Base-by-base conservation (phyloP, 2,329 filamentous ascomycete species). In the Stagonosporopsis rhizophila region DNA sequence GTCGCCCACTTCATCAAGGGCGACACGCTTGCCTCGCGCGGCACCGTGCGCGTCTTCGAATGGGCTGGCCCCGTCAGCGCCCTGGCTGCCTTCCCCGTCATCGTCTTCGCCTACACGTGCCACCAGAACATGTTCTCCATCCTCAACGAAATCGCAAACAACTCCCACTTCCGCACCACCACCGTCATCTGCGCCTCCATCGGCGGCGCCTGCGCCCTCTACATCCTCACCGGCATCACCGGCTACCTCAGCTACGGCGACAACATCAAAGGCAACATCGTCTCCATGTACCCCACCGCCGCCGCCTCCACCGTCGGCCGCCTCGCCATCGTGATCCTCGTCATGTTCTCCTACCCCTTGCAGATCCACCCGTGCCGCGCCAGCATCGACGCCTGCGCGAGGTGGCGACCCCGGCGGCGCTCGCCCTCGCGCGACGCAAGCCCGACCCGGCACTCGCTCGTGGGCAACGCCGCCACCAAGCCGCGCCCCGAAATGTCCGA, bases 61-160 rank as follows among this genome's bases (percentile, higher is more conserved):
- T 96, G 92, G 89, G 89, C 87, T 39, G 91, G 94, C 7, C 83
- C 91, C 3, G 82, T 96, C 9, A 85, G 89, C 32, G 88, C 90
- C 6, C 81, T 99, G 49, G 92, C 91, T 66, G 93, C 90, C 60
- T 86, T 99, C 62, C 95, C 95, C 0, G 92, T 99, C 49, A 93
- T 98, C 53, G 91, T 99, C 2, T 99, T 99, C 81, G 95, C 94
- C n/a, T 99, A 98, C 75, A 99, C 95, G 1, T 99, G 95, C 75
- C 95, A 99, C 77, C 95, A 99, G 72, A 99, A 99, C 74, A 99
- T 99, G 95, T 99, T 99, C 75, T 96, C 94, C 11, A 96, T 99
- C 64, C 80, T 99, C 40, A 99, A 99, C 70, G 95, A 99, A 78
- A 92, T 99, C 64, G 84, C 86, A 56, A 88, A 96, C 72, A 92